Evolutionary conservation across 2,329 filamentous ascomycete species (phyloP), one percentile per base, ranked within the genome.

Genomic region (Apiospora pterosperma): DNA sequence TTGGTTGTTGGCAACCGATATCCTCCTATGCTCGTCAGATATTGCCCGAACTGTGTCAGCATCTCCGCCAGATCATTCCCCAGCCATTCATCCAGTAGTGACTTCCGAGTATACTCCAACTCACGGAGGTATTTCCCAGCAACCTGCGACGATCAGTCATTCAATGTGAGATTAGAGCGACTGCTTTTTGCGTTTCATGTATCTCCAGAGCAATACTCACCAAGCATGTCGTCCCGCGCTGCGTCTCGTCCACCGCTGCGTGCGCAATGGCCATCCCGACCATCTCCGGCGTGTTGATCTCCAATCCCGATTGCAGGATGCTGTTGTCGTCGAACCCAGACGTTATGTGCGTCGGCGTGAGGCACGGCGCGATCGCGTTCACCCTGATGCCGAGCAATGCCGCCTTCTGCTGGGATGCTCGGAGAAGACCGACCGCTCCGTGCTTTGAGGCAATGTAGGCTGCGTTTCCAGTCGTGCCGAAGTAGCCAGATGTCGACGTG

Each of bases 401-500:
- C 10, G 79, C 77, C 14, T 69, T 70, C 2, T 62, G 52, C 65
- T 81, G 78, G 10, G 75, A 78, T 5, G 76, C 71, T 2, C 80
- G 75, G 5, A 77, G 70, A 1, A 81, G 70, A 0, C 79, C 79
- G 0, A 80, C 69, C 2, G 80, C 71, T 1, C 77, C 79, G 55
- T 81, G 79, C 65, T 81, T 81, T 1, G 79, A 80, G 0, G 79
- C 69, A n/a, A 81, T 69, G 62, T 81, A 81, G 1, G 77, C 78
- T 0, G 77, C 70, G 1, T 80, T 78, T 1, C 78, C 77, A 1
- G 78, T 80, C 31, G 78, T 76, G 12, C 79, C 79, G 61, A 81
- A 80, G 67, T 80, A 81, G 11, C 78, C 77, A 5, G 77, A 80
- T 5, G 78, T 80, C 2, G 79, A 81, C 2, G 76, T 73, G 7